Evolutionary conservation across 768 basidiomycete species (phyloP).

Genomic region (Rhodosporidiobolus sp.): DNA sequence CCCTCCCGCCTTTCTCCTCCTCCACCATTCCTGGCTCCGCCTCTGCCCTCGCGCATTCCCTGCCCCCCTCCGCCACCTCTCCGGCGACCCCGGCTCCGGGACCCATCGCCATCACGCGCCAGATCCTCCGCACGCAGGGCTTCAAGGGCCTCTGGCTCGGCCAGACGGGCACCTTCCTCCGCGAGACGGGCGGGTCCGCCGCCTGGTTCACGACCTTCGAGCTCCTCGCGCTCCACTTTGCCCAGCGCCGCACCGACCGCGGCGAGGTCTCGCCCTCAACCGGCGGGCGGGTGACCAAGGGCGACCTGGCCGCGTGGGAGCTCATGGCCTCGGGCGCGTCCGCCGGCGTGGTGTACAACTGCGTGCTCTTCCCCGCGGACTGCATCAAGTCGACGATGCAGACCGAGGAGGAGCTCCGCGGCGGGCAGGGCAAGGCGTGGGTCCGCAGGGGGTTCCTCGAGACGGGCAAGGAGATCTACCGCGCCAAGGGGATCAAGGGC

Average conservation of each 20-base stretch:
- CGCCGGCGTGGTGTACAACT: slow-evolving; percentile 78
- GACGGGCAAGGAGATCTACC: slow-evolving; percentile 69
- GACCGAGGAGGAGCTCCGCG: slow-evolving; percentile 79
- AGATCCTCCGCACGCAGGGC: slow-evolving; percentile 65
- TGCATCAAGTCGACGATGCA: slow-evolving; percentile 92
- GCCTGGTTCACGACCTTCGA: slow-evolving; percentile 93
- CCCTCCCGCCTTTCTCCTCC: slow-evolving; percentile 1
- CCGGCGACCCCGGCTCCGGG: slow-evolving; percentile 56
- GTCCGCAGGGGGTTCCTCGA: slow-evolving; percentile 49
- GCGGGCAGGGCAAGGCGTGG: slow-evolving; percentile 25
- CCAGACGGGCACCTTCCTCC: slow-evolving; percentile 85
- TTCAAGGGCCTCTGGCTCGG: slow-evolving; percentile 91
- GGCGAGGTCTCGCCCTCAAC: slow-evolving; percentile 4
- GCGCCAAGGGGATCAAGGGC: slow-evolving; percentile 70
- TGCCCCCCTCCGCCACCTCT: neutral
- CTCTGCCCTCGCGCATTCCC: neutral
- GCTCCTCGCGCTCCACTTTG: slow-evolving; percentile 62
- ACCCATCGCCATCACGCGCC: slow-evolving; percentile 64
- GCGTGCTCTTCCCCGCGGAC: slow-evolving; percentile 92
- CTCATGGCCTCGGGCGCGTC: slow-evolving; percentile 80
- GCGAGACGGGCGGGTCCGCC: slow-evolving; percentile 84
- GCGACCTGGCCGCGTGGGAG: slow-evolving; percentile 68
- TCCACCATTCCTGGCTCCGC: neutral
- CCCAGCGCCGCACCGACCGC: slow-evolving; percentile 50
- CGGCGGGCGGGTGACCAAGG: slow-evolving; percentile 46